phyloP scores from a whole-genome alignment of 768 basidiomycete genomes.

The Naganishia vaughanmartiniae region DNA sequence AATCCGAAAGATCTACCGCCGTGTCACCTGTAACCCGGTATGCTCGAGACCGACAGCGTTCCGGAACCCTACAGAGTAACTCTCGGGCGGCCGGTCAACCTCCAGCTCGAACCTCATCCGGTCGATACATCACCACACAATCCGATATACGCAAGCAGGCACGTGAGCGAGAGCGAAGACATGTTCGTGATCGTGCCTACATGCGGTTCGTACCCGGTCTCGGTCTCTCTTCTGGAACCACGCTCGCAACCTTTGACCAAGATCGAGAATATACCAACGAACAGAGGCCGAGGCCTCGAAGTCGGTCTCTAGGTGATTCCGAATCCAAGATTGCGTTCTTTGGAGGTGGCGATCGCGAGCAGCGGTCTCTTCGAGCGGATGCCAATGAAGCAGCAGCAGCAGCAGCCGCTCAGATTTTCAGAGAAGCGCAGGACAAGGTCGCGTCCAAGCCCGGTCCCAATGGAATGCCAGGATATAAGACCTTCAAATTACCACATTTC shows the following conservation, averaged over 20 bases:
- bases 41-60: constrained; percentile 15
- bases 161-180: constrained; percentile 12
- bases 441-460: constrained; percentile 6
- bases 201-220: constrained; percentile 30
- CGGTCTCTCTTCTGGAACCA: constrained; percentile 20
- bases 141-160: constrained; percentile 14
- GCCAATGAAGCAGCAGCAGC: constrained; percentile 8
- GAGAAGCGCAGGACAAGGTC: constrained; percentile 15
- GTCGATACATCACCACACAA: not conserved
- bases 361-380: constrained; percentile 3
- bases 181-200: constrained; percentile 22
- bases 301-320: constrained; percentile 18
- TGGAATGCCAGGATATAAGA: constrained; percentile 14
- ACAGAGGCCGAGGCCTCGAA: not conserved
- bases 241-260: constrained; percentile 12
- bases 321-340: constrained; percentile 11
- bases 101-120: not conserved
- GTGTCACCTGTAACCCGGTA: not conserved
- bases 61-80: not conserved
- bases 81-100: not conserved
- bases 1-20: not conserved
- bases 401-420: constrained; percentile 4
- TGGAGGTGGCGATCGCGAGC: not conserved
- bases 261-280: constrained; percentile 20
- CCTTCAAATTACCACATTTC: constrained; percentile 41